Percentiles rank a stretch among this genome's conserved stretches.
Conservation (phyloP, 768 basidiomycete species). For the Leucosporidium yakuticum region DNA sequence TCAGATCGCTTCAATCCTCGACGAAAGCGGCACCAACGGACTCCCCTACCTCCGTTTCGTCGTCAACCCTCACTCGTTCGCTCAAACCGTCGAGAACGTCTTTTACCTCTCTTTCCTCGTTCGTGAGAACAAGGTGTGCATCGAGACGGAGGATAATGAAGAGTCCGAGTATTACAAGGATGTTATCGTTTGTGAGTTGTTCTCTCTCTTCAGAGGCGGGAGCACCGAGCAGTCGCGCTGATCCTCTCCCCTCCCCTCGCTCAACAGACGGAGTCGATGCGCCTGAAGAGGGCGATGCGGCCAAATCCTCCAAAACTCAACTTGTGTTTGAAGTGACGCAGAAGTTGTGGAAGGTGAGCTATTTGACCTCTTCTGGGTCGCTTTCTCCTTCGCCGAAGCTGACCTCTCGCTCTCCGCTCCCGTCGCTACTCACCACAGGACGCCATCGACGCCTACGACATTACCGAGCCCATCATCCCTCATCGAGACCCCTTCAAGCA, state of each 20-base stretch:
- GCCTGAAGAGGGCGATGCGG: conserved; percentile 58
- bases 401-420: not conserved
- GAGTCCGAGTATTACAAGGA: conserved; percentile 8
- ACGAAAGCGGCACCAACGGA: conserved; percentile 44
- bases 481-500: too few relatives aligned
- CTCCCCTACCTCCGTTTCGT: conserved; percentile 82
- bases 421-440: conserved; percentile 51
- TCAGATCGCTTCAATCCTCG: conserved; percentile 61
- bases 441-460: conserved; percentile 80
- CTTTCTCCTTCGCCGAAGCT: not conserved
- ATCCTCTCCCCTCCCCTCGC: not conserved
- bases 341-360: conserved; percentile 73
- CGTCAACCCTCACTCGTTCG: conserved; percentile 82
- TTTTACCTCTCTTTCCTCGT: conserved; percentile 86
- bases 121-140: conserved; percentile 37
- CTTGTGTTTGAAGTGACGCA: conserved; percentile 87
- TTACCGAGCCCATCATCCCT: conserved; percentile 68
- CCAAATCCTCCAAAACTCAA: conserved; percentile 68
- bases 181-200: conserved; percentile 27
- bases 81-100: conserved; percentile 91
- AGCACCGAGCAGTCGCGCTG: not conserved
- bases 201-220: not conserved
- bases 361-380: not conserved
- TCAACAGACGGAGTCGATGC: not conserved
- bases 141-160: conserved; percentile 46